Base-by-base conservation (phyloP, 495 filamentous ascomycete genomes). In the Durotheca rogersii region DNA sequence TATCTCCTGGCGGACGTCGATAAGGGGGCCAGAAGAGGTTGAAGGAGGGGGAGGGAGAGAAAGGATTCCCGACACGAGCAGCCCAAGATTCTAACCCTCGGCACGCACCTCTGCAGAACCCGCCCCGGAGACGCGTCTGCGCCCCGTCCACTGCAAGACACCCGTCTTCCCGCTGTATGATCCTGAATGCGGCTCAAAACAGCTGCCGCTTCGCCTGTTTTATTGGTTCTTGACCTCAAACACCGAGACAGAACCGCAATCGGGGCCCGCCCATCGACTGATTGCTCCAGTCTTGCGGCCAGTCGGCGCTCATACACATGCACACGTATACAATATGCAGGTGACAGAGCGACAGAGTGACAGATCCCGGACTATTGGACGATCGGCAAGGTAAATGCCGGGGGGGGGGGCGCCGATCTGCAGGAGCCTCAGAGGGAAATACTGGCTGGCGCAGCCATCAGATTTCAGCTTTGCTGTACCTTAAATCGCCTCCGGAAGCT, bases 331-430 rank as follows among this genome's bases (percentile, higher is more conserved):
- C 34, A 29, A 17, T 45, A 44, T 53, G 44, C 41, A 53, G 40
- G 40, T 33, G 35, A 47, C 14, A 42, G 32, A 42, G 31, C 23
- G 23, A 27, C 23, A 27, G 23, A 27, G 23, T n/a, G n/a, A n/a
- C n/a, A n/a, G n/a, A n/a, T n/a, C n/a, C 44, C 40, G 35, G 32
- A 53, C 35, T 59, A 59, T 59, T 59, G 56, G 56, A 59, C 50
- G 56, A 59, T 59, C 56, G 49, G 30, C 56, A 53, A 50, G 41
- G 29, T 34, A 33, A 46, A 53, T 53, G 30, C 50, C 45, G 31
- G 34, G 20, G 44, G 31, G 34, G 20, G 44, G n/a, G n/a, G n/a
- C 42, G 56, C 47, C 50, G 56, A 59, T 59, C 56, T 53, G 49
- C 50, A 45, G 50, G 50, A 59, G 50, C 56, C 50, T 59, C 56